A percentile compares a stretch with the other conserved stretches of the same genome.
phyloP scores from a whole-genome alignment of 257 asterid genomes.

The Capsicum rhomboideum region DNA sequence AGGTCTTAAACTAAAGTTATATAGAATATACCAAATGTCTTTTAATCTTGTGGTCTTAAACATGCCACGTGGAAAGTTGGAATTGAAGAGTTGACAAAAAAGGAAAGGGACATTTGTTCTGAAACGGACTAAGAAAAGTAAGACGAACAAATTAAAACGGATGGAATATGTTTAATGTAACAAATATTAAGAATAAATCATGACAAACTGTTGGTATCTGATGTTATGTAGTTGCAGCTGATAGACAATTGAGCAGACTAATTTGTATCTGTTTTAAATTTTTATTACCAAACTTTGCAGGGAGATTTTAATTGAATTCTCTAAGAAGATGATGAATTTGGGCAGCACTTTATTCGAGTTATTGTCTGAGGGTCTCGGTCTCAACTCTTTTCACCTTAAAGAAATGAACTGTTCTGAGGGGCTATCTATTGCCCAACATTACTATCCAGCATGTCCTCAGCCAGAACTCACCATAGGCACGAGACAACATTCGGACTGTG shows the following conservation, averaged over 20 bases:
- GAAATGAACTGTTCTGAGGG: background rate
- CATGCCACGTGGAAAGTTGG: too few species aligned
- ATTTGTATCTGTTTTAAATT: background rate
- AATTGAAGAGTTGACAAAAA: too few species aligned
- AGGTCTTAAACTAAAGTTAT: too few species aligned
- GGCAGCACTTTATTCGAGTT: conserved; percentile 14
- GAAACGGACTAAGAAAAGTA: too few species aligned
- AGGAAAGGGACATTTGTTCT: too few species aligned
- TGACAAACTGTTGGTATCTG: too few species aligned
- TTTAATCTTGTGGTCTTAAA: too few species aligned
- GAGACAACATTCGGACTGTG: background rate
- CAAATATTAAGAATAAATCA: too few species aligned
- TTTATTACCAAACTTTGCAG: conserved; percentile 5
- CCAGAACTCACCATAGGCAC: conserved; percentile 6
- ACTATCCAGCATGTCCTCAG: conserved; percentile 6
- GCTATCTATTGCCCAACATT: background rate
- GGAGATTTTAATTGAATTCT: conserved; percentile 17
- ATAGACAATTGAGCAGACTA: background rate
- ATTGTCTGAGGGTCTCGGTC: background rate
- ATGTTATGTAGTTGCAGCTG: too few species aligned
- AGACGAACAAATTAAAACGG: too few species aligned
- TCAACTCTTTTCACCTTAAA: background rate
- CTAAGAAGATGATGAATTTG: conserved; percentile 13
- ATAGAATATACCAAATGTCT: too few species aligned
- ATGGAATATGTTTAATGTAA: too few species aligned